Conservation (phyloP, 2,329 filamentous ascomycete genomes). For the Lasiodiplodia theobromae region DNA sequence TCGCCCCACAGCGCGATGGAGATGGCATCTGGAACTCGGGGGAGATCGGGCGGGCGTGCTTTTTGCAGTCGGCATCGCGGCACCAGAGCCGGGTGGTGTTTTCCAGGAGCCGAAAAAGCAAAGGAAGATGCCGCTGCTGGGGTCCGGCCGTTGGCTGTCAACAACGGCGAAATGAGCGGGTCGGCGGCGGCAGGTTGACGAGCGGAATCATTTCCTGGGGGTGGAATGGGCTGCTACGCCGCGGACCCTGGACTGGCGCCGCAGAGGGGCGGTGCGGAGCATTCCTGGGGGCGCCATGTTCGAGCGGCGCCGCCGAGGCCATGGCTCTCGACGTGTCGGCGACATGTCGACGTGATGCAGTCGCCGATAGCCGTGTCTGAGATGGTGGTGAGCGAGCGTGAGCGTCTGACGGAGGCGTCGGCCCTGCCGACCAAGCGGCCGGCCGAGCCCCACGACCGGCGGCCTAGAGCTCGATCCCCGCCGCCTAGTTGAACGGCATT, state of each 20-base stretch:
- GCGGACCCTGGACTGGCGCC: not conserved
- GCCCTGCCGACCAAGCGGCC: not conserved
- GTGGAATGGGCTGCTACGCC: slow-evolving; percentile 1
- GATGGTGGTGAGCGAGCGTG: not conserved
- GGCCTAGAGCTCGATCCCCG: not conserved
- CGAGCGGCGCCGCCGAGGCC: not conserved
- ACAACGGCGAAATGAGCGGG: slow-evolving; percentile 12
- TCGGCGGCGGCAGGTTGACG: not conserved
- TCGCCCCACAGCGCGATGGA: slow-evolving; percentile 21
- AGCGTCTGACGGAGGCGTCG: not conserved
- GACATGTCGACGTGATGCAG: slow-evolving; percentile 1
- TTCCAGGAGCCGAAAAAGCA: slow-evolving; percentile 6
- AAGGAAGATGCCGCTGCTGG: not conserved
- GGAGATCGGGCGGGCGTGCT: slow-evolving; percentile 9
- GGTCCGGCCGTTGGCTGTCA: slow-evolving; percentile 22
- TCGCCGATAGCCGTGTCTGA: slow-evolving; percentile 2
- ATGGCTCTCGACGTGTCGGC: not conserved
- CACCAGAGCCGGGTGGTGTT: slow-evolving; percentile 6
- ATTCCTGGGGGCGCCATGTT: slow-evolving; percentile 11
- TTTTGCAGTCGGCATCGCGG: slow-evolving; percentile 9
- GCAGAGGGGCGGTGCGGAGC: slow-evolving; percentile 4
- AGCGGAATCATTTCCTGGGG: slow-evolving; percentile 9
- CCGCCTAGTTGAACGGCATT: not conserved
- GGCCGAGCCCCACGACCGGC: not conserved
- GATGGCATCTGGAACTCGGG: slow-evolving; percentile 1